Evolutionary conservation across 306 rosid species (phyloP).

Genomic region (Nissolia schottii): DNA sequence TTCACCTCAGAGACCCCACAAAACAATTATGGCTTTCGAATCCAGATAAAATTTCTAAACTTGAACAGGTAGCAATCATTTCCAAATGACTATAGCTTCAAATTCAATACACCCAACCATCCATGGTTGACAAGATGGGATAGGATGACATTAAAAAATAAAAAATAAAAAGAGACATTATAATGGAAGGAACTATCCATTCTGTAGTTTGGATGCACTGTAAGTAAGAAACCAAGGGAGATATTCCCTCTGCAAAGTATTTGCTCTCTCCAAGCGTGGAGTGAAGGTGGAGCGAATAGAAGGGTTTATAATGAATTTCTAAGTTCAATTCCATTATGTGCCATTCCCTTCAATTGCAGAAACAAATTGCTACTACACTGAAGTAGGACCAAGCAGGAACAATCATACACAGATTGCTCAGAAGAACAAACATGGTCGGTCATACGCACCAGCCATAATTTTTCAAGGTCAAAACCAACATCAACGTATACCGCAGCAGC

Average conservation of each 20-base stretch:
- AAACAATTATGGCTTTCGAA: background rate
- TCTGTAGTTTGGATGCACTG: no score
- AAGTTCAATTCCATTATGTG: background rate
- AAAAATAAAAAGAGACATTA: background rate
- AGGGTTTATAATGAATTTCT: no score
- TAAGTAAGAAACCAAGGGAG: background rate
- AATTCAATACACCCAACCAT: background rate
- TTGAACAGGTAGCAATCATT: background rate
- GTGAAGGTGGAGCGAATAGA: background rate
- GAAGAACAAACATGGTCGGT: background rate
- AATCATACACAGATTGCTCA: background rate
- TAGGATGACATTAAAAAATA: background rate
- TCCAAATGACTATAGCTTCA: background rate
- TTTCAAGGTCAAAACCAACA: constrained; percentile 43
- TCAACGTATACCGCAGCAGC: constrained; percentile 73
- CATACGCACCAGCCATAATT: constrained; percentile 61
- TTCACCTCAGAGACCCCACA: no score
- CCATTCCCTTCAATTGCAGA: background rate
- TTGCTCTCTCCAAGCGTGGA: background rate
- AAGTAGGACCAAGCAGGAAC: background rate
- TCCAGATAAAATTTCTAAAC: background rate
- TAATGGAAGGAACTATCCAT: no score
- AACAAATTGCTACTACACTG: background rate
- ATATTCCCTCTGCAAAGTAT: background rate
- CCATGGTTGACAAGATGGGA: background rate